These are phyloP conservation scores for Tritrichomonas foetus DNA, from an alignment of 208 protist species.

Conservation along the genomic window DNA sequence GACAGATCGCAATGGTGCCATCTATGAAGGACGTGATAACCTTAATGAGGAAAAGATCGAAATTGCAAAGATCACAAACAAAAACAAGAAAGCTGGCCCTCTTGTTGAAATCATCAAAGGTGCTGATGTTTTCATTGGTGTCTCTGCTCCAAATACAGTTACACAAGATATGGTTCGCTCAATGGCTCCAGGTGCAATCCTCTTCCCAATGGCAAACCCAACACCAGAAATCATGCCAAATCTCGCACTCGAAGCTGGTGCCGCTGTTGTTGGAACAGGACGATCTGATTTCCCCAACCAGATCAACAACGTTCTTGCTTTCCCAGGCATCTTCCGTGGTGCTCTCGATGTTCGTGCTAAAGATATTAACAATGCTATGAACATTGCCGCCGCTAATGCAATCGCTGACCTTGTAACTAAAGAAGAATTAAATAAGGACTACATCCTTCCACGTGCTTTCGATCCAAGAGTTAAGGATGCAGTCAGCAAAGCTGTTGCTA, in stretches of 20 bases:
- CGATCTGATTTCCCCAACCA: background rate
- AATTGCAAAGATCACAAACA: background rate
- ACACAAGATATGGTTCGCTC: background rate
- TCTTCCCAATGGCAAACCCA: background rate
- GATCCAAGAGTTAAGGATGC: background rate
- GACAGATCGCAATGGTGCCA: background rate
- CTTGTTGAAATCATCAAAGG: background rate
- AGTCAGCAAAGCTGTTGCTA: background rate
- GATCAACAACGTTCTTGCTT: background rate
- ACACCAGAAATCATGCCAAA: background rate
- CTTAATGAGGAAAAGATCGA: background rate
- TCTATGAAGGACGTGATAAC: background rate
- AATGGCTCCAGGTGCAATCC: background rate
- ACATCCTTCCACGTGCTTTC: background rate
- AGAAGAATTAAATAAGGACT: background rate
- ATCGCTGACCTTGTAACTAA: background rate
- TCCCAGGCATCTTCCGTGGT: background rate
- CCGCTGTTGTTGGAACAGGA: background rate
- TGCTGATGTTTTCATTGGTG: background rate
- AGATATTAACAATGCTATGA: background rate
- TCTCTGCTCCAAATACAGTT: background rate
- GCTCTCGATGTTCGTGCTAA: background rate
- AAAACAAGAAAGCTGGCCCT: background rate
- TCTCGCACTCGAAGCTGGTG: background rate
- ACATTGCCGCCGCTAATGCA: background rate